Percentiles rank a stretch among this genome's conserved stretches.
Conservation (phyloP, 2,329 filamentous ascomycete genomes). For the Diplodia intermedia region DNA sequence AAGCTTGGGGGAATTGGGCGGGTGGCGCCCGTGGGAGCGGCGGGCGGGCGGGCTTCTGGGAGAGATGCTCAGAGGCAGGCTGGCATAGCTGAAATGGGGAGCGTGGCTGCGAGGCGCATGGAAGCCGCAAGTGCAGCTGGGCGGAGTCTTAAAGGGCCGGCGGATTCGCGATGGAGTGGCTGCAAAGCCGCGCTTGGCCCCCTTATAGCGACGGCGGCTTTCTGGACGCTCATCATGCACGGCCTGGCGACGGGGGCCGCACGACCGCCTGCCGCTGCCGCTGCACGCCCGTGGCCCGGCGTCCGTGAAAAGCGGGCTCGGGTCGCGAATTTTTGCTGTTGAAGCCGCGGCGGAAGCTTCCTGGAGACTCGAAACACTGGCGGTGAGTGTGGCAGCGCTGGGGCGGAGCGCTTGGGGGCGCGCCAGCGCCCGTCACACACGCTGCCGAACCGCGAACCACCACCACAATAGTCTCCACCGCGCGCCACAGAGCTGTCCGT, state of each 20-base stretch:
- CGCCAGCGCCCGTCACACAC: constrained; percentile 1
- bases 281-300: not conserved
- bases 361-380: constrained; percentile 14
- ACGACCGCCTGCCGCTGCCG: constrained; percentile 1
- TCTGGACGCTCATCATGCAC: constrained; percentile 14
- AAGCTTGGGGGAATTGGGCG: not conserved
- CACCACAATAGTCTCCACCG: constrained; percentile 16
- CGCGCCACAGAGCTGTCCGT: constrained; percentile 3
- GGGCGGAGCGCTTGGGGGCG: constrained; percentile 14
- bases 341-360: not conserved
- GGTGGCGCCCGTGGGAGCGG: not conserved
- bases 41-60: not conserved
- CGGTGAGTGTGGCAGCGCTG: constrained; percentile 25
- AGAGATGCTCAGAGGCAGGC: constrained; percentile 3
- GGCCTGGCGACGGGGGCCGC: constrained; percentile 17
- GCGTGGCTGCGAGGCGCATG: constrained; percentile 24
- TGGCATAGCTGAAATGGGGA: not conserved
- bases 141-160: constrained; percentile 29
- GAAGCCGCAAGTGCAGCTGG: constrained; percentile 20
- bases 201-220: constrained; percentile 26
- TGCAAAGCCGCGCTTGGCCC: constrained; percentile 31
- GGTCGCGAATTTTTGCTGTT: constrained; percentile 8
- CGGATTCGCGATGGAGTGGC: constrained; percentile 31
- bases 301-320: constrained; percentile 20
- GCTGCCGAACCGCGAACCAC: not conserved